phyloP scores from a whole-genome alignment of 2,329 filamentous ascomycete genomes.

The Fragosphaeria purpurea region DNA sequence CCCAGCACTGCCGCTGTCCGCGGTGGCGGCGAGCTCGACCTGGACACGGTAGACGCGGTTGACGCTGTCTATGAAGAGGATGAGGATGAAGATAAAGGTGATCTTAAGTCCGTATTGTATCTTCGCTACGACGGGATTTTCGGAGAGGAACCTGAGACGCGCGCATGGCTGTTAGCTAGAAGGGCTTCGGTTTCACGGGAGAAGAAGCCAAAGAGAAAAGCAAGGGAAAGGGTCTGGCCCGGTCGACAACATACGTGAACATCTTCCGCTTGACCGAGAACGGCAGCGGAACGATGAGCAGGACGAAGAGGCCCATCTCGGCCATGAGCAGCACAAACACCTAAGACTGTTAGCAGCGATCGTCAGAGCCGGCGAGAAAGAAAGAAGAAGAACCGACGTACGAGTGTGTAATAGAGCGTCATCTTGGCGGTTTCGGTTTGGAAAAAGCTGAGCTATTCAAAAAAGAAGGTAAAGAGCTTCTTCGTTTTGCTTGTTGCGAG shows the following conservation, averaged over 20 bases:
- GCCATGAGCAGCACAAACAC: constrained; percentile 74
- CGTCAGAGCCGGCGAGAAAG: background rate
- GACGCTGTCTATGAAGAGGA: constrained; percentile 95
- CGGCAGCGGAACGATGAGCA: constrained; percentile 76
- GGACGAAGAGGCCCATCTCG: constrained; percentile 74
- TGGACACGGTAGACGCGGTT: constrained; percentile 94
- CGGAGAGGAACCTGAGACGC: constrained; percentile 71
- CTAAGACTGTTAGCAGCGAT: constrained; percentile 29
- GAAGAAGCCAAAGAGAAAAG: background rate
- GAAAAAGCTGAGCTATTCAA: too few relatives aligned
- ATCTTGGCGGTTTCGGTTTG: constrained; percentile 24
- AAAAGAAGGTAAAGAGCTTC: too few relatives aligned
- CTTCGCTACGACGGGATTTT: constrained; percentile 75
- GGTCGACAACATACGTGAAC: constrained; percentile 50
- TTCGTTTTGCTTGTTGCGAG: too few relatives aligned
- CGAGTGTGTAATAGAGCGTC: constrained; percentile 50
- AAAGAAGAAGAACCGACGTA: constrained; percentile 14
- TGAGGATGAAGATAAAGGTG: constrained; percentile 97
- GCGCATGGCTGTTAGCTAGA: too few relatives aligned
- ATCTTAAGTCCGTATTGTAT: constrained; percentile 98
- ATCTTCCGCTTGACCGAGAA: constrained; percentile 78
- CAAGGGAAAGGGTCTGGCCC: background rate
- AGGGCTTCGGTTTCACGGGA: too few relatives aligned
- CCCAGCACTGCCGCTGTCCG: constrained; percentile 46
- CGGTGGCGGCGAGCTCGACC: constrained; percentile 66